Evolutionary conservation across 179 eudicot species (phyloP), one percentile per base, ranked within the genome.

Genomic region (Pouteria campechiana): DNA sequence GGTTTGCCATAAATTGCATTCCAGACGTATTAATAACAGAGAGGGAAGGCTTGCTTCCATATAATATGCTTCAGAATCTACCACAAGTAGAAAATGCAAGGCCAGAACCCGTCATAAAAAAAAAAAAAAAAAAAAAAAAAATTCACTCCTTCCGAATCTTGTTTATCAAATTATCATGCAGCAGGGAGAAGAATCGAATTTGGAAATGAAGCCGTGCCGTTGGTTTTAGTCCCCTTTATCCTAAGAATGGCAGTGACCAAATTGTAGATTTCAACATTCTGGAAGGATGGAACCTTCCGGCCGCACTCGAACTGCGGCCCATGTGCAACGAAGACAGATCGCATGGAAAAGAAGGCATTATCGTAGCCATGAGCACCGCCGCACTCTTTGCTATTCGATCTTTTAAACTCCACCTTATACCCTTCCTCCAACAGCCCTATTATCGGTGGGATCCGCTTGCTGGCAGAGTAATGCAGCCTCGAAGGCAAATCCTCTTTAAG

Each of bases 291-390:
- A 5, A 88, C 78, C 52, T 81, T 78, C 30, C 57, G 46, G 4
- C 95, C 95, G 45, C 76, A 55, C 2, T 67, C 75, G 45, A 88
- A 78, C 48, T 52, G 84, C 34, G 97, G 97, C 3, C 97, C 97
- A 67, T 84, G 97, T 24, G 72, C 97, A 9, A 88, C 63, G 16
- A 88, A 88, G 15, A 88, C 71, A 5, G 89, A 70, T 53, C 97
- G 75, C 97, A 88, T 88, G 6, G 97, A 88, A 61, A 88, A 88
- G 48, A 68, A 61, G 7, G 58, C 79, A 51, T 84, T 88, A 45
- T 88, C 97, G 44, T 84, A 88, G n/a, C 97, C 95, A 51, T 88
- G 97, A 9, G 97, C 82, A 19, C 97, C 97, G 20, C 88, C 97
- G 64, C 97, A 88, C 30, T 81, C 97, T 38, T 64, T 51, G n/a